Evolutionary conservation across 2,329 filamentous ascomycete species (phyloP).

Genomic region (Alternaria gaisen): DNA sequence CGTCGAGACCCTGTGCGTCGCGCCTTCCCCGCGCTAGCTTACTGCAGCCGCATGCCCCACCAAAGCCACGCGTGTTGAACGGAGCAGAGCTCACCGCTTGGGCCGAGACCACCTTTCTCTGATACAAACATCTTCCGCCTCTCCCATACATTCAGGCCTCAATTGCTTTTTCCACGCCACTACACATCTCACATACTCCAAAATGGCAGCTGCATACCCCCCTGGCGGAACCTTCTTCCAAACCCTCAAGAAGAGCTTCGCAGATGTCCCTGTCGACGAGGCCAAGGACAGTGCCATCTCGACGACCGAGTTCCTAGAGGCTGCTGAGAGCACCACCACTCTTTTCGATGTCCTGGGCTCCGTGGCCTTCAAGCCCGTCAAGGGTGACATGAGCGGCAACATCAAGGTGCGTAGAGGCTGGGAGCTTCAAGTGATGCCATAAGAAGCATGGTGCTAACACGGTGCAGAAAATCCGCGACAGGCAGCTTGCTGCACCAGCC

Average conservation of each 20-base stretch:
- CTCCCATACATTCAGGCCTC: background rate
- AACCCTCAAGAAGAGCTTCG: conserved; percentile 83
- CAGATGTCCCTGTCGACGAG: conserved; percentile 78
- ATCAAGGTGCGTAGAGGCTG: conserved; percentile 70
- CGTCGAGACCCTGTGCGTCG: conserved; percentile 27
- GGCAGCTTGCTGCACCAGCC: conserved; percentile 78
- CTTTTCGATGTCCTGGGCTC: conserved; percentile 77
- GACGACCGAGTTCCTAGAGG: conserved; percentile 89
- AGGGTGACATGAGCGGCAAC: conserved; percentile 90
- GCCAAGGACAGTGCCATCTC: conserved; percentile 78
- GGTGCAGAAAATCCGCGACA: conserved; percentile 83
- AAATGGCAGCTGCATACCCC: conserved; percentile 44
- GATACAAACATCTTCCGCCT: conserved; percentile 4
- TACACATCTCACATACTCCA: conserved; percentile 3
- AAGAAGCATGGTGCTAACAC: background rate
- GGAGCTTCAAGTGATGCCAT: background rate
- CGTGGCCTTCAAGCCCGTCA: conserved; percentile 87
- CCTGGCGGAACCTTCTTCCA: conserved; percentile 85
- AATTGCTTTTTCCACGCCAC: conserved; percentile 1
- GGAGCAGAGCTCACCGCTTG: conserved; percentile 28
- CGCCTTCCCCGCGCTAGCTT: conserved; percentile 32
- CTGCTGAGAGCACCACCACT: conserved; percentile 83
- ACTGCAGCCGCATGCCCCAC: conserved; percentile 23
- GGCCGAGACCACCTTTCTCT: conserved; percentile 19
- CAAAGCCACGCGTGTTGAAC: conserved; percentile 19